Base-by-base conservation (phyloP, 2,329 filamentous ascomycete genomes). In the Neobulgaria alba region DNA sequence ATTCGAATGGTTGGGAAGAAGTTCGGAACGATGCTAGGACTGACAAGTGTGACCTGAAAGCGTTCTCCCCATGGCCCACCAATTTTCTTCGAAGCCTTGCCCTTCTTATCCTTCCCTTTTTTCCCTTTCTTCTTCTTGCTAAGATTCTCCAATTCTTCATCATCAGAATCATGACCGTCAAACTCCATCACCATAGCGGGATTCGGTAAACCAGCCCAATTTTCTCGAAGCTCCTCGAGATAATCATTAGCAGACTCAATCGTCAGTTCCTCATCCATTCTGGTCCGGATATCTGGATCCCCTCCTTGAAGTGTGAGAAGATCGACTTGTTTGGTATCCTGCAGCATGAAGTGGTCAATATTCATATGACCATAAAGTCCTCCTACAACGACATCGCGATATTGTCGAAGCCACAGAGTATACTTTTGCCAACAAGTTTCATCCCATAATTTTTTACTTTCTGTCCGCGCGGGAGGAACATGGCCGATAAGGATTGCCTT, bases 351-450 rank as follows among this genome's bases (percentile, higher is more conserved):
- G 61, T 98, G 92, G 55, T 98, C 92, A 50, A 95, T 85, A 57
- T 98, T 98, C 92, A 98, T 96, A 60, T 98, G 92, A 1, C 90
- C 92, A 57, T 84, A 98, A 4, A 94, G 58, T 18, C 78, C 79
- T 10, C 76, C 79, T 15, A 89, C 72, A 15, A 98, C 72, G 29
- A 98, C 82, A 60, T 98, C 92, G 23, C 92, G 83, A 62, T 88
- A 98, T 61, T 93, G 87, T 52, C 79, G 75, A 56, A 90, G 67
- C 87, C 89, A 96, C 3, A 96, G 67, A 0, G 87, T 84, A 63
- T 95, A 98, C 60, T 94, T 95, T 61, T 95, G 90, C 89, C 90
- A 98, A 65, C 92, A 98, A 0, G 85, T 88, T 68, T 96, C 90
- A 51, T 95, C 88, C 92, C 92, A 98, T 47, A 78, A 79, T 56